Percentiles rank a stretch among this genome's conserved stretches.
Evolutionary conservation across 495 filamentous ascomycete genomes (phyloP).

Genomic region (Tricharina praecox): DNA sequence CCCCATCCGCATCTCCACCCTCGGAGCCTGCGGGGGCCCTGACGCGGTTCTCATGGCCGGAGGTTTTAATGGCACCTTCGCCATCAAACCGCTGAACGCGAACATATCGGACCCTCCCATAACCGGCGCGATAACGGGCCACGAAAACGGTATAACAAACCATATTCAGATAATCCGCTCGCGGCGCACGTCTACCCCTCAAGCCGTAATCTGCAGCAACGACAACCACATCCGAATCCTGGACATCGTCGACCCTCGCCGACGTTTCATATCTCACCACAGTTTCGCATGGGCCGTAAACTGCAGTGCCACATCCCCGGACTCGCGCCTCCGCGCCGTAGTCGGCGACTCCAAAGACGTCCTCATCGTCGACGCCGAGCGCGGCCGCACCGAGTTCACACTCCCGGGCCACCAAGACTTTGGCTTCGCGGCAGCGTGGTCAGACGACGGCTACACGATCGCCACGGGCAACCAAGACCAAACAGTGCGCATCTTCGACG

Average conservation of each 20-base stretch:
- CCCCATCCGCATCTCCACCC: constrained; percentile 45
- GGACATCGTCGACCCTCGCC: constrained; percentile 49
- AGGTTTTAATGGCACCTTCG: constrained; percentile 68
- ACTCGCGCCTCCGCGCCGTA: constrained; percentile 61
- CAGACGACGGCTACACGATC: constrained; percentile 70
- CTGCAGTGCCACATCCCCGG: constrained; percentile 64
- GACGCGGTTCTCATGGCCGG: constrained; percentile 60
- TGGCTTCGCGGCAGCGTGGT: constrained; percentile 84
- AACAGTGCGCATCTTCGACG: constrained; percentile 71
- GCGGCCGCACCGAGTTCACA: constrained; percentile 37
- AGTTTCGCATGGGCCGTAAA: constrained; percentile 57
- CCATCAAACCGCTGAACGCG: constrained; percentile 40
- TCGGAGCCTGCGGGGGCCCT: constrained; percentile 37
- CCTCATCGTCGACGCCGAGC: constrained; percentile 47
- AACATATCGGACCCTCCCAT: constrained; percentile 31
- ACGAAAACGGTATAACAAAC: constrained; percentile 66
- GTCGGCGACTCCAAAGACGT: constrained; percentile 48
- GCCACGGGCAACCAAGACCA: constrained; percentile 86
- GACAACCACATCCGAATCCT: constrained; percentile 60
- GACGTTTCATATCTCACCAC: constrained; percentile 44
- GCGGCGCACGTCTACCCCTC: constrained; percentile 42
- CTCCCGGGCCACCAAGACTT: constrained; percentile 61
- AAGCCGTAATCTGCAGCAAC: constrained; percentile 69
- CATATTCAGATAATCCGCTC: constrained; percentile 56
- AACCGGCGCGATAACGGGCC: constrained; percentile 49